phyloP scores from a whole-genome alignment of 2,329 filamentous ascomycete genomes.

The Ceratocystis harringtonii region DNA sequence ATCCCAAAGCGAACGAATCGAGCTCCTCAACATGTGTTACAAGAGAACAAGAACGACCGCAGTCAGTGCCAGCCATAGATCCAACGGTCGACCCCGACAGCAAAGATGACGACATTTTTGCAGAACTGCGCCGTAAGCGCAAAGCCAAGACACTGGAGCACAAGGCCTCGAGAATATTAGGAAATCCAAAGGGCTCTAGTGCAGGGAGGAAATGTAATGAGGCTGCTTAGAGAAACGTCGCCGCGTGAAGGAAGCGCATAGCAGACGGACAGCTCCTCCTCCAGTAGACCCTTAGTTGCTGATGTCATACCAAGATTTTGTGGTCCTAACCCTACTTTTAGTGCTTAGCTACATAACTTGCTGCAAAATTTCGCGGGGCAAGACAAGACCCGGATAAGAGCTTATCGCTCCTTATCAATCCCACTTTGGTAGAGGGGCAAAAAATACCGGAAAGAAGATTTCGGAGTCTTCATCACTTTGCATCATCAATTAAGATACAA shows the following conservation, averaged over 20 bases:
- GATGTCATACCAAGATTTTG: background rate
- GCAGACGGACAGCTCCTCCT: no score
- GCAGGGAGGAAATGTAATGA: no score
- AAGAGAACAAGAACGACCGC: background rate
- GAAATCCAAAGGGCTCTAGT: background rate
- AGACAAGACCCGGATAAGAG: constrained; percentile 10
- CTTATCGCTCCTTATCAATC: constrained; percentile 14
- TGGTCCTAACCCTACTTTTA: constrained; percentile 3
- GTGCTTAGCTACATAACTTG: background rate
- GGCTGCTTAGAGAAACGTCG: no score
- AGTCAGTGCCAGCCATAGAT: background rate
- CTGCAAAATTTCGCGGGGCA: constrained; percentile 10
- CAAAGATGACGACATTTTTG: constrained; percentile 11
- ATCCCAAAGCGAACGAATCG: background rate
- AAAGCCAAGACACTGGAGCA: constrained; percentile 2
- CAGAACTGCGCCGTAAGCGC: constrained; percentile 5
- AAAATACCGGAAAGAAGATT: constrained; percentile 8
- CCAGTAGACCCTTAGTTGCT: no score
- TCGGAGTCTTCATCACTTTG: constrained; percentile 12
- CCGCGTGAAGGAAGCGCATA: no score
- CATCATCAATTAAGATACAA: constrained; percentile 7
- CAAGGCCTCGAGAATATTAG: no score
- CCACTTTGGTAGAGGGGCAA: constrained; percentile 13
- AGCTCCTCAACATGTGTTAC: background rate
- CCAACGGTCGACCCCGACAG: background rate